Base-by-base conservation (phyloP, 257 asterid species). In the Haberlea rhodopensis region DNA sequence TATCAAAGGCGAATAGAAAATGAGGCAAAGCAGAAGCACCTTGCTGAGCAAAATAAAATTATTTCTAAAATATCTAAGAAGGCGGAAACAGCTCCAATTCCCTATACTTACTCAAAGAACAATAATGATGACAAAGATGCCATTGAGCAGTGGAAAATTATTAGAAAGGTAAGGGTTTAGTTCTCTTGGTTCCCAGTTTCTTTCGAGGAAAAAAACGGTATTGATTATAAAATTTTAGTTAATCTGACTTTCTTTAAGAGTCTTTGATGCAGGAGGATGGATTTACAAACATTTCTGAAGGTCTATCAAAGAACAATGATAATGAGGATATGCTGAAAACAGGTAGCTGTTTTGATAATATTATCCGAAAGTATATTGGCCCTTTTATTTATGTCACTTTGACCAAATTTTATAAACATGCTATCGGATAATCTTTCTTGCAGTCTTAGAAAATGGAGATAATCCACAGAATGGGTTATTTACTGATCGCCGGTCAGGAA, bases 1-100 rank as follows among this genome's bases (percentile, higher is more conserved):
- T 87, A 84, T 78, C 99, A 94, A 81, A 84, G 99, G 65, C 86
- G 85, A 32, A 83, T 94, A 48, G 99, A 94, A 82, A 84, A 94
- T 67, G 99, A 94, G 76, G 97, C 99, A 5, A 94, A 94, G 74
- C 87, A 72, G 79, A 87, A 84, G 86, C 97, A 84, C 77, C 83
- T 94, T 20, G 91, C 90, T 2, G 96, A 85, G 79, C 95, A 81
- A 75, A 79, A 84, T 37, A 87, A 79, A 61, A 81, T 53, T 63
- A 65, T 48, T 60, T 68, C 79, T 6, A 68, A 29, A 65, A 32
- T 62, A 60, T 53, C 55, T 59, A 62, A 78, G 72, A 78, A 61
- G 67, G 46, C 76, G 23, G 83, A 68, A 27, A 58, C 78, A 62
- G 66, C 62, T 75, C 71, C 69, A 48, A 53, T 57, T 23, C 34